phyloP scores from a whole-genome alignment of 2,329 filamentous ascomycete species.

The Allantophomopsis cytisporea region DNA sequence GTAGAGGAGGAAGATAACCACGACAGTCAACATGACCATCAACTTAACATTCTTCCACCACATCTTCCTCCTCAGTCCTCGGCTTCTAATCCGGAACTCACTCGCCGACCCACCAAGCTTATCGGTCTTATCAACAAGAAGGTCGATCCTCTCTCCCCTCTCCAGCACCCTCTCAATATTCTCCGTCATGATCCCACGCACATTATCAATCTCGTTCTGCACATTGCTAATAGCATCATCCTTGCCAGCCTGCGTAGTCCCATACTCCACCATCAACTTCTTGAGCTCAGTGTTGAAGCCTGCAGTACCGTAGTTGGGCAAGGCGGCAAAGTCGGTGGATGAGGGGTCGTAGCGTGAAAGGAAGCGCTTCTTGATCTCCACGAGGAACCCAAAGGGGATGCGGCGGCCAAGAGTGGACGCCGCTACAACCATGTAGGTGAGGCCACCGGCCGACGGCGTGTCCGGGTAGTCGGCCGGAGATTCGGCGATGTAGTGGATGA shows the following conservation, averaged over 20 bases:
- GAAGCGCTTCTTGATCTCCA: slow-evolving; percentile 85
- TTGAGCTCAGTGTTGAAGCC: slow-evolving; percentile 74
- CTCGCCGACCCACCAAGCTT: slow-evolving; percentile 74
- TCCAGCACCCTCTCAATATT: slow-evolving; percentile 87
- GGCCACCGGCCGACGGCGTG: slow-evolving; percentile 54
- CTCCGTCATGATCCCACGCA: slow-evolving; percentile 85
- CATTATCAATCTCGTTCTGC: slow-evolving; percentile 82
- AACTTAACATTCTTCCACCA: slow-evolving; percentile 99
- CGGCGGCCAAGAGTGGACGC: slow-evolving; percentile 70
- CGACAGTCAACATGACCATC: slow-evolving; percentile 66
- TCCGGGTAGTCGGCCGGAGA: slow-evolving; percentile 53
- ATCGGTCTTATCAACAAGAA: slow-evolving; percentile 95
- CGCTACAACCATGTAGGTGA: slow-evolving; percentile 87
- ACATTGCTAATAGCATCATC: slow-evolving; percentile 75
- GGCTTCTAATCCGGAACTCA: slow-evolving; percentile 80
- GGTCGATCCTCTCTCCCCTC: slow-evolving; percentile 82
- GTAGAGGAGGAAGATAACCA: slow-evolving; percentile 59
- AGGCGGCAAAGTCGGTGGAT: slow-evolving; percentile 56
- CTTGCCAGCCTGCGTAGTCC: slow-evolving; percentile 60
- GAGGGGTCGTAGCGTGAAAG: slow-evolving; percentile 53
- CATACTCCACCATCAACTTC: slow-evolving; percentile 70
- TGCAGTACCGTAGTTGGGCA: slow-evolving; percentile 83
- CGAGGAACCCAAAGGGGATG: slow-evolving; percentile 83
- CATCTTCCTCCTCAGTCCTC: slow-evolving; percentile 83
- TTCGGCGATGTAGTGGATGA: slow-evolving; percentile 92